Base-by-base conservation (phyloP, 2,329 filamentous ascomycete genomes). In the Calonectria ilicicola region DNA sequence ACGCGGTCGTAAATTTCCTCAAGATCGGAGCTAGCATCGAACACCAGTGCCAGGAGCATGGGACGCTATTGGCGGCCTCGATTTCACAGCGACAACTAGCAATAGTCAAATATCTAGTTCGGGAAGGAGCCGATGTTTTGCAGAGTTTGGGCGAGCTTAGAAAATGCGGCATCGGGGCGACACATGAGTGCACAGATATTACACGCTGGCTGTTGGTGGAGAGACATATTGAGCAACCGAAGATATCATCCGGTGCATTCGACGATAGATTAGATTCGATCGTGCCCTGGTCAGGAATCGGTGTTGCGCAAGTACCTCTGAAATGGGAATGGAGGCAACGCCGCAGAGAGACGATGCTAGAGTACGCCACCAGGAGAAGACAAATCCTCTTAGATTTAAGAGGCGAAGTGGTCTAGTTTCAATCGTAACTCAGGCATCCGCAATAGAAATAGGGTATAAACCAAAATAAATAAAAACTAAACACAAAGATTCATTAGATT, bases 31-130 rank as follows among this genome's bases (percentile, higher is more conserved):
- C 27, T 2, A 19, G 42, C 4, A 5, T 69, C 17, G 47, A 67
- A 12, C 46, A 69, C 1, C 1, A 12, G 15, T 74, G 72, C 27
- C 19, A 17, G 1, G 29, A 74, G 2, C 62, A 74, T 4, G 72
- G 69, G 12, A 66, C 68, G 7, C 58, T 53, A 2, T 27, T 72
- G 10, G 3, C n/a, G 3, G 44, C 65, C 3, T 51, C 69, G 15
- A 10, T 12, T 15, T 60, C n/a, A 2, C 53, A 49, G 19, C 1
- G 10, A 32, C 32, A 21, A 8, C 32, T 60, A 21, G 7, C 17
- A 19, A 26, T 23, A 15, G n/a, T 40, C 15, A 21, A 40, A 21
- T 60, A 38, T 26, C 32, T 60, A 5, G 8, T 60, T 3, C n/a
- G 32, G 2, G 12, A 26, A 26, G 32, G 32, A 12, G 53, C 53